Conservation (phyloP, 2,329 filamentous ascomycete species). For the Colletotrichum sp. region DNA sequence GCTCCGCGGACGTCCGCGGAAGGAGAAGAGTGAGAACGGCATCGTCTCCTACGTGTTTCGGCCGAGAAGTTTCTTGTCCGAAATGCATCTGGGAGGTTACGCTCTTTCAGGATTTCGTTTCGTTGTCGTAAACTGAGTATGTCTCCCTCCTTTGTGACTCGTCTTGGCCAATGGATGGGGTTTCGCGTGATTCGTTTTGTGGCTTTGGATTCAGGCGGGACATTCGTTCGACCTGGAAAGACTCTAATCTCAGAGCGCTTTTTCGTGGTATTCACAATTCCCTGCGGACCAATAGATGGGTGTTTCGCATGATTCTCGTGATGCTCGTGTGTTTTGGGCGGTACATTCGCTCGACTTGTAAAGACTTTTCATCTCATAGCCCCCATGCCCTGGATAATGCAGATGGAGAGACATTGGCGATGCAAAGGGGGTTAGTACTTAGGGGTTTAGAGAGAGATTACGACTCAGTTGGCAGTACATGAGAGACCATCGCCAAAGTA, state of each 20-base stretch:
- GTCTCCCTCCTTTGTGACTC: background rate
- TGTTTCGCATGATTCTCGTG: background rate
- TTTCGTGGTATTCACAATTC: background rate
- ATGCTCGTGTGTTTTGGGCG: background rate
- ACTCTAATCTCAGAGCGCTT: too few relatives aligned
- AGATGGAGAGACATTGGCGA: background rate
- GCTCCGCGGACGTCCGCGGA: background rate
- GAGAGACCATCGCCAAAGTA: background rate
- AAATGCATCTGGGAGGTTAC: background rate
- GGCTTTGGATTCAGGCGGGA: too few relatives aligned
- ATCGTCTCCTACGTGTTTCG: background rate
- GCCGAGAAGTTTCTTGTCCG: background rate
- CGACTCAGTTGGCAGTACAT: background rate
- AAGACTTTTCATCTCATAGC: background rate
- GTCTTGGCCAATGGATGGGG: background rate
- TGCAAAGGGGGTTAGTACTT: background rate
- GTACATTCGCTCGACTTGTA: background rate
- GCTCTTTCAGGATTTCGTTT: accelerated
- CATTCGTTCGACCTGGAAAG: too few relatives aligned
- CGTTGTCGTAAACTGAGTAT: background rate
- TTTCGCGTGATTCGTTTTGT: background rate
- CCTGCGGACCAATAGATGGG: accelerated
- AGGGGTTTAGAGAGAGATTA: background rate
- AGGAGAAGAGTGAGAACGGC: background rate
- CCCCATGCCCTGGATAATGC: background rate